Conservation (phyloP, 495 filamentous ascomycete species). For the Cudoniella acicularis region DNA sequence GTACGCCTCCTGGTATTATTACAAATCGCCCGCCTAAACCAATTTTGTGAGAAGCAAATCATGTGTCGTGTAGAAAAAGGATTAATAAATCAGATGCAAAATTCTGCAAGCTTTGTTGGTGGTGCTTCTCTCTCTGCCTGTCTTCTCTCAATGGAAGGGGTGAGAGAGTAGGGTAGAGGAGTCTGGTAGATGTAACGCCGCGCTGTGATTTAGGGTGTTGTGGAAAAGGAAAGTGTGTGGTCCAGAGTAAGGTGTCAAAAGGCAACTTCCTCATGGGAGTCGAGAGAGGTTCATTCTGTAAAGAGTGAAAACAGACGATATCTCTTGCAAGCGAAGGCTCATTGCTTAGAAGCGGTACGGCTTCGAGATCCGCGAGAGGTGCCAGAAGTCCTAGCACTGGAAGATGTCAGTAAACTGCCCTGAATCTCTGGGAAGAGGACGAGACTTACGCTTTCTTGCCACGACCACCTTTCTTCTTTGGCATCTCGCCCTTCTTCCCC, state of each 20-base stretch:
- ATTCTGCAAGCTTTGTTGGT: too few species aligned
- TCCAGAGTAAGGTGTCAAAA: background rate
- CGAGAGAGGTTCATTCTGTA: background rate
- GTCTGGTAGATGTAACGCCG: too few species aligned
- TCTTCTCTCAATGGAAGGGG: too few species aligned
- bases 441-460: slow-evolving; percentile 10
- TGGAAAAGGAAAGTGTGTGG: background rate
- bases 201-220: background rate
- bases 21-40: too few species aligned
- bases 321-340: too few species aligned
- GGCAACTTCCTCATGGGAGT: background rate
- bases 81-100: too few species aligned
- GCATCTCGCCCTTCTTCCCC: background rate
- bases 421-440: background rate
- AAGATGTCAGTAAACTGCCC: background rate
- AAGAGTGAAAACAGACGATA: background rate
- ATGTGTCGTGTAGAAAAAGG: too few species aligned
- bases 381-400: background rate
- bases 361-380: background rate
- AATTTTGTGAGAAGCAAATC: too few species aligned
- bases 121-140: too few species aligned
- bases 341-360: background rate
- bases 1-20: too few species aligned
- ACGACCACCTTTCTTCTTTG: slow-evolving; percentile 11
- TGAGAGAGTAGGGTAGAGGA: too few species aligned